phyloP scores from a whole-genome alignment of 2,329 filamentous ascomycete species.

The Diatrype stigma region DNA sequence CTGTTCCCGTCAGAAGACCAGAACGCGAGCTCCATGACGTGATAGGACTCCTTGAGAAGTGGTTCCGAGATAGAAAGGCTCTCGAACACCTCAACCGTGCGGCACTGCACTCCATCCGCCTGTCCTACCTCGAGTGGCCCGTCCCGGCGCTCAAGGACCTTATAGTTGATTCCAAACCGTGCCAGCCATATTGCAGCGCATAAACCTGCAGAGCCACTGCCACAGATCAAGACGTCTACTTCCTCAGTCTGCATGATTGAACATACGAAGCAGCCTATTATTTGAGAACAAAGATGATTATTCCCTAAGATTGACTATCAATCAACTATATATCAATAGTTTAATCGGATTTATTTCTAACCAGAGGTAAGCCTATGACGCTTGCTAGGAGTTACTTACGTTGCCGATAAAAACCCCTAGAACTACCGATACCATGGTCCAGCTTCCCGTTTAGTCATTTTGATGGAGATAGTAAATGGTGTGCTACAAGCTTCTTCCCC shows the following conservation, averaged over 20 bases:
- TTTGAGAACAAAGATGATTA: too few species aligned
- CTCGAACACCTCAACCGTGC: constrained; percentile 59
- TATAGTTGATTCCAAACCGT: constrained; percentile 50
- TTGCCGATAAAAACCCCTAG: too few species aligned
- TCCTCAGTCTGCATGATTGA: not conserved
- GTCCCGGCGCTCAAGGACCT: constrained; percentile 51
- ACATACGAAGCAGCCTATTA: too few species aligned
- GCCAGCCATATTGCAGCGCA: constrained; percentile 59
- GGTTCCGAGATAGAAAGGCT: constrained; percentile 52
- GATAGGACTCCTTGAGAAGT: constrained; percentile 53
- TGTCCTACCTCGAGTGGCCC: constrained; percentile 56
- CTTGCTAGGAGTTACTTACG: too few species aligned
- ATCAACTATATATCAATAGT: too few species aligned
- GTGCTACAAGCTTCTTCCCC: too few species aligned
- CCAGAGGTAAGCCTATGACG: too few species aligned
- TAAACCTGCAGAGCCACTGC: constrained; percentile 59
- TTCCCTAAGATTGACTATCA: too few species aligned
- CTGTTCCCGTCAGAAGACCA: constrained; percentile 38
- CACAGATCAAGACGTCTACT: constrained; percentile 55
- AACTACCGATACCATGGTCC: too few species aligned
- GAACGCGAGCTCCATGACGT: constrained; percentile 54
- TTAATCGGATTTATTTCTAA: too few species aligned
- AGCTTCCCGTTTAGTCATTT: too few species aligned
- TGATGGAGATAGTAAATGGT: too few species aligned
- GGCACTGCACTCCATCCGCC: constrained; percentile 60